Evolutionary conservation across 345 rosid species (phyloP).

Genomic region (Erodium maritimum): DNA sequence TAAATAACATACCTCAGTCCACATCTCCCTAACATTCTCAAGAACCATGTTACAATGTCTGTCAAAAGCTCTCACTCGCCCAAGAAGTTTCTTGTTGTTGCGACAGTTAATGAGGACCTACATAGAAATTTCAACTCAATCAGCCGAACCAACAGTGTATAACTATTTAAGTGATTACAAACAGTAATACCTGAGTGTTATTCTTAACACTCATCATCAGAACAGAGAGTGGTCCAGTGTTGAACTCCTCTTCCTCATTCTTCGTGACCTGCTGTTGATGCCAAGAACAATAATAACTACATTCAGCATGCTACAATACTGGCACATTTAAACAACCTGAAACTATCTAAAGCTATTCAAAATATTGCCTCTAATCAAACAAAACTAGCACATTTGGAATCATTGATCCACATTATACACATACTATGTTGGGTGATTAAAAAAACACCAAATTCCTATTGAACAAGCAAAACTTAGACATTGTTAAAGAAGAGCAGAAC

Average conservation of each 20-base stretch:
- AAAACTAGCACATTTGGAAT: too few relatives aligned
- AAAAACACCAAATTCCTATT: too few relatives aligned
- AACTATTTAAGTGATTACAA: not conserved
- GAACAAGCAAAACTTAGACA: too few relatives aligned
- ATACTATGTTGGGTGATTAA: too few relatives aligned
- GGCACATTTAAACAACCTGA: too few relatives aligned
- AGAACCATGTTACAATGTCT: constrained; percentile 99
- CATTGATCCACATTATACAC: too few relatives aligned
- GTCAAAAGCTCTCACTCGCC: constrained; percentile 92
- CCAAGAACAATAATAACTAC: not conserved
- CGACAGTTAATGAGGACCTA: constrained; percentile 89
- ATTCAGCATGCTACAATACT: not conserved
- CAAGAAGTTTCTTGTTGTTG: constrained; percentile 78
- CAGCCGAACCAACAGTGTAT: not conserved
- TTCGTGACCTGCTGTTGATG: constrained; percentile 25
- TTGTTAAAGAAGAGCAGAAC: too few relatives aligned
- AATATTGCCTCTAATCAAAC: too few relatives aligned
- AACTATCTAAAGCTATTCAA: too few relatives aligned
- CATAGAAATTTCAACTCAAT: not conserved
- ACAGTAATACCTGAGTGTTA: constrained; percentile 68
- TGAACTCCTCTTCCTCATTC: constrained; percentile 93
- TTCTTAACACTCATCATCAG: constrained; percentile 95
- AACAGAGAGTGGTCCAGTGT: constrained; percentile 92
- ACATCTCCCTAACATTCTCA: constrained; percentile 98
- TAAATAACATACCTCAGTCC: constrained; percentile 71